A percentile compares a stretch with the other conserved stretches of the same genome.
Conservation (phyloP, 2,329 filamentous ascomycete species). For the Xylariales sp. region DNA sequence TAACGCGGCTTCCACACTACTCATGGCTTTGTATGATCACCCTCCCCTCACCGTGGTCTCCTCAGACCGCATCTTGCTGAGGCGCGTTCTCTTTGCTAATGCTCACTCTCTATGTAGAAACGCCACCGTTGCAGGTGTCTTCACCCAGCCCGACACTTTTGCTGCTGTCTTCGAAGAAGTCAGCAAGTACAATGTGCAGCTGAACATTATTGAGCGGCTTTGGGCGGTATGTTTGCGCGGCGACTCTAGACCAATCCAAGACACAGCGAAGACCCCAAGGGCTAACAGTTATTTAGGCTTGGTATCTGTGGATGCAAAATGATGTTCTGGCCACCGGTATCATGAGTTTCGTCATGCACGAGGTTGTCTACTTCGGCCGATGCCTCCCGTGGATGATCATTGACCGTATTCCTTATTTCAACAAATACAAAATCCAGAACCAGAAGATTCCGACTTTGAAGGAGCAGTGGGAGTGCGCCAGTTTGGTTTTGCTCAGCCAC, state of each 20-base stretch:
- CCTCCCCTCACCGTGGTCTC: background rate
- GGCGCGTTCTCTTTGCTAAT: too few species aligned
- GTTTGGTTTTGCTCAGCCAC: slow-evolving; percentile 87
- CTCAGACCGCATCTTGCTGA: slow-evolving; percentile 6
- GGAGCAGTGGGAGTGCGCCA: slow-evolving; percentile 93
- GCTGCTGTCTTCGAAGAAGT: slow-evolving; percentile 59
- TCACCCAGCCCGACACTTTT: slow-evolving; percentile 48
- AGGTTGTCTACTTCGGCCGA: slow-evolving; percentile 90
- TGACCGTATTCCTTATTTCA: slow-evolving; percentile 81
- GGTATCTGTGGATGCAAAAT: slow-evolving; percentile 98
- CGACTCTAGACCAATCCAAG: too few species aligned
- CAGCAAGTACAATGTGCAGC: slow-evolving; percentile 72
- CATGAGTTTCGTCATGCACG: slow-evolving; percentile 96
- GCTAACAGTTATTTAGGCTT: too few species aligned
- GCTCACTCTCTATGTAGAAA: slow-evolving; percentile 36
- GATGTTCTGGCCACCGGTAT: slow-evolving; percentile 94
- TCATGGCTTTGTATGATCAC: too few species aligned
- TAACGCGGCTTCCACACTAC: too few species aligned
- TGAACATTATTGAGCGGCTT: slow-evolving; percentile 81
- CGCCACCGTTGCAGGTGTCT: slow-evolving; percentile 40
- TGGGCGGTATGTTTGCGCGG: slow-evolving; percentile 69
- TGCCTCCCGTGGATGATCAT: slow-evolving; percentile 89
- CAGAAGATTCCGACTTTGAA: slow-evolving; percentile 85
- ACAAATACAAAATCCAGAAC: slow-evolving; percentile 90
- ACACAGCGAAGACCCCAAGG: too few species aligned